Evolutionary conservation across 129 eudicot genomes (phyloP).

Genomic region (Sambucus nigra): DNA sequence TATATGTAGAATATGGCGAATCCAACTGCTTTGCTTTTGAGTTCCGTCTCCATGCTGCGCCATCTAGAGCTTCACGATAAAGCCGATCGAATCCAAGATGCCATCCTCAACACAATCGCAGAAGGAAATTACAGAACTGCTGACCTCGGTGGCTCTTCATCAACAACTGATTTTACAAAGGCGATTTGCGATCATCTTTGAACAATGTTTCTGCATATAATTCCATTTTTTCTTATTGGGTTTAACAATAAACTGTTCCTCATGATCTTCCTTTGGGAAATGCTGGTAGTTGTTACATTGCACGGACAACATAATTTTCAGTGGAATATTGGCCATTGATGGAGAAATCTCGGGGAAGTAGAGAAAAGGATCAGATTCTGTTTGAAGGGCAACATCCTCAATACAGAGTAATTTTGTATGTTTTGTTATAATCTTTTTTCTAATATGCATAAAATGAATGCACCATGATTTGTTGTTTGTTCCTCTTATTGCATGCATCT

Average conservation of each 20-base stretch:
- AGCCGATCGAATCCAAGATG: slow-evolving; percentile 80
- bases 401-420: too few species aligned
- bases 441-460: too few species aligned
- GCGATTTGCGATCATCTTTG: slow-evolving; percentile 83
- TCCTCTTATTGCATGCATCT: background rate
- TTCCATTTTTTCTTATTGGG: slow-evolving; percentile 2
- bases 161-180: slow-evolving; percentile 81
- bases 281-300: too few species aligned
- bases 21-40: slow-evolving; percentile 90
- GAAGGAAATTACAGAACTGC: slow-evolving; percentile 91
- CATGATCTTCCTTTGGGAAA: background rate
- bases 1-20: slow-evolving; percentile 78
- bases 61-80: slow-evolving; percentile 79
- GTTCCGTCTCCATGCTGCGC: slow-evolving; percentile 84
- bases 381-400: too few species aligned
- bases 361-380: too few species aligned
- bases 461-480: background rate
- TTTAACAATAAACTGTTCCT: background rate
- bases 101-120: slow-evolving; percentile 73
- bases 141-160: slow-evolving; percentile 84
- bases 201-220: slow-evolving; percentile 24
- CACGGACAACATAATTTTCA: too few species aligned
- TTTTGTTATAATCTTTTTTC: too few species aligned
- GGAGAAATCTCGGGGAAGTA: too few species aligned
- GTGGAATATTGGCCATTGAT: too few species aligned